Percentiles rank a stretch among this genome's conserved stretches.
These are phyloP conservation scores for Metschnikowia borealis DNA, from an alignment of 805 yeast species.

Conservation along the genomic window DNA sequence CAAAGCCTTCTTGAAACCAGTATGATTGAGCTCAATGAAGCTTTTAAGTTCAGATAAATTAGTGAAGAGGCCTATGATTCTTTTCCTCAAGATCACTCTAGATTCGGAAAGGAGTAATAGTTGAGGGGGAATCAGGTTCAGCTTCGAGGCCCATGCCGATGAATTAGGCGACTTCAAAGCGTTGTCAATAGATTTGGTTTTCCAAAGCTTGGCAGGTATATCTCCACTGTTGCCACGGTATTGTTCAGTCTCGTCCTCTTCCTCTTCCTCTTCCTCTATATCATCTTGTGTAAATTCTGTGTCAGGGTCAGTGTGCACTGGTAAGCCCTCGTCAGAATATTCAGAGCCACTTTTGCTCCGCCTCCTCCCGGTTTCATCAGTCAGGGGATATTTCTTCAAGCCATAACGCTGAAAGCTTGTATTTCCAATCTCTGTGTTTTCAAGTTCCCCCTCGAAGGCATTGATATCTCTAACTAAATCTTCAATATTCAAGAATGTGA, in stretches of 20 bases:
- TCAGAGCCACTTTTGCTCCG: slow-evolving; percentile 16
- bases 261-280: slow-evolving; percentile 12
- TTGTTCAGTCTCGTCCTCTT: slow-evolving; percentile 9
- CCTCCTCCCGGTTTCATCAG: slow-evolving; percentile 4
- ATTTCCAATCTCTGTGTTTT: slow-evolving; percentile 8
- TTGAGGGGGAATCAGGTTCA: slow-evolving; percentile 16
- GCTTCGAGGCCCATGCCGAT: slow-evolving; percentile 17
- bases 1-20: slow-evolving; percentile 51
- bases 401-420: slow-evolving; percentile 8
- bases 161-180: slow-evolving; percentile 36
- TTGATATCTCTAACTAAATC: slow-evolving; percentile 58
- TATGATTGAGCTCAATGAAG: slow-evolving; percentile 47
- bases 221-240: slow-evolving; percentile 7
- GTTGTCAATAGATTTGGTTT: slow-evolving; percentile 29
- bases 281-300: slow-evolving; percentile 31
- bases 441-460: slow-evolving; percentile 48
- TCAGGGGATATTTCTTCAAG: slow-evolving; percentile 7
- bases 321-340: slow-evolving; percentile 17
- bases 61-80: slow-evolving; percentile 42
- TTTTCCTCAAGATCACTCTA: slow-evolving; percentile 45
- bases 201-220: slow-evolving; percentile 9
- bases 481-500: slow-evolving; percentile 49
- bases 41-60: slow-evolving; percentile 48
- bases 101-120: slow-evolving; percentile 36
- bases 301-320: slow-evolving; percentile 29